phyloP scores from a whole-genome alignment of 2,329 filamentous ascomycete species.

The Torrubiella hemipterigena region DNA sequence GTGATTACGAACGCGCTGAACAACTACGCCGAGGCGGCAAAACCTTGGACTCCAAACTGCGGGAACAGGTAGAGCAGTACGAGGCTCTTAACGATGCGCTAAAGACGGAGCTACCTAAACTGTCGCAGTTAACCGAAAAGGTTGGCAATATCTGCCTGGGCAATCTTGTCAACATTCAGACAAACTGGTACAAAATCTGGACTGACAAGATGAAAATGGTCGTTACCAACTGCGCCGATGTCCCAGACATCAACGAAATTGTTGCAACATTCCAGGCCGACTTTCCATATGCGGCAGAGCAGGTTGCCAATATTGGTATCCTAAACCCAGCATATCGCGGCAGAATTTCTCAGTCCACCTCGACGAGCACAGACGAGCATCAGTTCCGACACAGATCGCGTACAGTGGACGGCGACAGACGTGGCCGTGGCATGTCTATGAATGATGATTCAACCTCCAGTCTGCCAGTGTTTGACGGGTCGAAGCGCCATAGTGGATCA shows the following conservation, averaged over 20 bases:
- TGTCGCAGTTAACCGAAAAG: conserved; percentile 71
- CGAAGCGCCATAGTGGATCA: conserved; percentile 52
- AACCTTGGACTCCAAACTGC: conserved; percentile 75
- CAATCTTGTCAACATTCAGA: conserved; percentile 76
- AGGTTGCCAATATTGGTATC: conserved; percentile 59
- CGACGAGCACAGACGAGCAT: conserved; percentile 39
- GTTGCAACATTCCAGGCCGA: conserved; percentile 68
- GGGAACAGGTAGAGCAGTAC: conserved; percentile 79
- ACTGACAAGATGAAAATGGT: conserved; percentile 70
- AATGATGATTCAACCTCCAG: conserved; percentile 52
- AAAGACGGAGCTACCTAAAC: conserved; percentile 79
- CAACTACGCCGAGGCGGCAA: conserved; percentile 69
- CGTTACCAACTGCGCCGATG: conserved; percentile 49
- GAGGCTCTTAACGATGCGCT: conserved; percentile 83
- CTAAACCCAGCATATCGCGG: conserved; percentile 61
- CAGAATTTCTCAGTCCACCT: conserved; percentile 46
- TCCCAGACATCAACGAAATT: conserved; percentile 61
- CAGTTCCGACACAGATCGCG: conserved; percentile 36
- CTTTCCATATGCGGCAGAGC: conserved; percentile 63
- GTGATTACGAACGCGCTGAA: conserved; percentile 77
- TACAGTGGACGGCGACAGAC: conserved; percentile 34
- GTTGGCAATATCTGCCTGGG: conserved; percentile 73
- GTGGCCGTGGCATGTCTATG: conserved; percentile 47
- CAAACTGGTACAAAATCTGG: conserved; percentile 72
- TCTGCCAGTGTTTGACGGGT: conserved; percentile 54